Evolutionary conservation across 2,329 filamentous ascomycete genomes (phyloP).

Genomic region (Sclerotinia minor): DNA sequence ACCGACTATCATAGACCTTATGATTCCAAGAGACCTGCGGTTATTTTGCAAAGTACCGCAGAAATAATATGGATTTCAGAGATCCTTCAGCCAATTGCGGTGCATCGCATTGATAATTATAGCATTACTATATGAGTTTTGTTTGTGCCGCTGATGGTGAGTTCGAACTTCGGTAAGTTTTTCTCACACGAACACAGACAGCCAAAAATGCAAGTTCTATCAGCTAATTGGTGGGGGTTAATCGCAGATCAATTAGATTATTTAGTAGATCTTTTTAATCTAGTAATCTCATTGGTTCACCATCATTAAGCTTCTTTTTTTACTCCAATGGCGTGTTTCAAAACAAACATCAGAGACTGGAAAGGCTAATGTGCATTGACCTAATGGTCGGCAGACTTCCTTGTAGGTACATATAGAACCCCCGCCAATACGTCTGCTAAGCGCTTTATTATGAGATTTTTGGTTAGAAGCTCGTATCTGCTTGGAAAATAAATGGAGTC

Average conservation of each 20-base stretch:
- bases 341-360: constrained; percentile 3
- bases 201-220: neutral
- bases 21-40: neutral
- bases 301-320: constrained; percentile 6
- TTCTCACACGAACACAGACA: neutral
- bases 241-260: constrained; percentile 2
- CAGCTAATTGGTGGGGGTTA: constrained; percentile 1
- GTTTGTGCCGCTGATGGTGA: neutral
- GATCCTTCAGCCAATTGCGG: neutral
- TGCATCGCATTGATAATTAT: neutral
- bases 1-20: neutral
- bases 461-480: neutral
- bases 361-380: constrained; percentile 14
- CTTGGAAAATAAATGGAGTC: neutral
- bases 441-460: neutral
- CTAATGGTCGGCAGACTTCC: neutral
- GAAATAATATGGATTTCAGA: no score
- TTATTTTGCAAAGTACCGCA: neutral
- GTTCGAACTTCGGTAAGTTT: neutral
- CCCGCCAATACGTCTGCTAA: neutral
- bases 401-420: neutral
- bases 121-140: neutral
- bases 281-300: neutral
- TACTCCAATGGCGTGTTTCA: constrained; percentile 1
- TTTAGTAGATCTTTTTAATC: neutral